Percentiles rank a stretch among this genome's conserved stretches.
phyloP scores from a whole-genome alignment of 1,284 basidiomycete species.

The Exobasidium rhododendri region DNA sequence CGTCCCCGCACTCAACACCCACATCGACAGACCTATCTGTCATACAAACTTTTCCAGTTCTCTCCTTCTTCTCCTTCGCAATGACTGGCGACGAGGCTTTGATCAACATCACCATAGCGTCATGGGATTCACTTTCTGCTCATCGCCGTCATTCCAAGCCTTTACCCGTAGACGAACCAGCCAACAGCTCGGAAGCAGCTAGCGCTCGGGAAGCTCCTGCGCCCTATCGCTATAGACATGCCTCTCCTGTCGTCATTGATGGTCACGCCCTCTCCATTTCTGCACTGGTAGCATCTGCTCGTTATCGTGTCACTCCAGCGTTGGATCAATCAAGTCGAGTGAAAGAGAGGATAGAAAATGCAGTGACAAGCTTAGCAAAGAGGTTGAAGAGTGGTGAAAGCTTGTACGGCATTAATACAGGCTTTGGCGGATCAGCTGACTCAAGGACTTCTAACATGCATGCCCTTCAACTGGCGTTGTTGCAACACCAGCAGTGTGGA shows the following conservation, averaged over 20 bases:
- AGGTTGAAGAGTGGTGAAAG: constrained; percentile 42
- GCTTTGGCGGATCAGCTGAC: constrained; percentile 46
- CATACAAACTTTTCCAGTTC: too few relatives aligned
- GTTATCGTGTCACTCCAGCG: constrained; percentile 20
- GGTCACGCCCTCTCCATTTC: constrained; percentile 1
- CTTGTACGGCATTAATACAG: constrained; percentile 35
- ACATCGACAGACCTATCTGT: too few relatives aligned
- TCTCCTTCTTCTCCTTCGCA: too few relatives aligned
- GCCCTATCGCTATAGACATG: background rate
- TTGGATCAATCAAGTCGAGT: constrained; percentile 30
- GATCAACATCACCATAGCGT: background rate
- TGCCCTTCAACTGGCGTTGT: constrained; percentile 41
- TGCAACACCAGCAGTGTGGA: constrained; percentile 48
- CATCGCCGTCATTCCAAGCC: constrained; percentile 4
- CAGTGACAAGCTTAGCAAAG: constrained; percentile 32
- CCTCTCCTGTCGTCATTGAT: background rate
- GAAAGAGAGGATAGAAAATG: constrained; percentile 38
- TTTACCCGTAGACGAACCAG: background rate
- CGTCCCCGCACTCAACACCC: too few relatives aligned
- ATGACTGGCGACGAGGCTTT: background rate
- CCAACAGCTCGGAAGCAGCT: background rate
- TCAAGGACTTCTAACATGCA: constrained; percentile 40
- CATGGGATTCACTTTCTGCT: constrained; percentile 7
- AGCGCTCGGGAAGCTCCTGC: background rate
- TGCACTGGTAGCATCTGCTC: constrained; percentile 9